Evolutionary conservation across 768 basidiomycete species (phyloP).

Genomic region (Lentinula raphanica): DNA sequence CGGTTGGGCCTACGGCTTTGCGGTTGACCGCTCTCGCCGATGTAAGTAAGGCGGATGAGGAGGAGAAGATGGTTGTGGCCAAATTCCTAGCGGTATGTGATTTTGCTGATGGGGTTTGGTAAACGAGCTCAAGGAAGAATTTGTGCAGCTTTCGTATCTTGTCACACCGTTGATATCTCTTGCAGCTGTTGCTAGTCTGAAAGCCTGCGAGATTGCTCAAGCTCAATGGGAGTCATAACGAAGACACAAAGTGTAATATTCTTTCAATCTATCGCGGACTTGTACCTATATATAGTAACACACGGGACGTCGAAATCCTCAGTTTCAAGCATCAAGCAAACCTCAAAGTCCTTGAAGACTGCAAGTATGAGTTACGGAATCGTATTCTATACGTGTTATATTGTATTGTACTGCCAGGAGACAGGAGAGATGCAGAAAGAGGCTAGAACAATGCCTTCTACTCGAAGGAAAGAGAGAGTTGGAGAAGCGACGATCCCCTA

Average conservation of each 20-base stretch:
- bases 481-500: no score
- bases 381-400: no score
- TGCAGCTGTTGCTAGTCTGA: not conserved
- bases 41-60: not conserved
- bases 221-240: not conserved
- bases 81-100: constrained; percentile 1
- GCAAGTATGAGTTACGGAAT: no score
- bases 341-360: no score
- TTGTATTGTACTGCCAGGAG: no score
- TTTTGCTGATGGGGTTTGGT: not conserved
- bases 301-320: no score
- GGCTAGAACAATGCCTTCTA: no score
- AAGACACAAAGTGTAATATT: not conserved
- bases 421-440: no score
- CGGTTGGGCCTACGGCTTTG: not conserved
- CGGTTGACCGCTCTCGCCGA: not conserved
- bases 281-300: not conserved
- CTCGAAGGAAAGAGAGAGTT: no score
- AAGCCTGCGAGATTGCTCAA: not conserved
- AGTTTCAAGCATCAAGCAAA: no score
- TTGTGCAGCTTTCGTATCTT: not conserved
- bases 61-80: constrained; percentile 1
- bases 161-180: not conserved
- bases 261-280: not conserved
- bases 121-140: not conserved